A percentile compares a stretch with the other conserved stretches of the same genome.
phyloP scores from a whole-genome alignment of 2,329 filamentous ascomycete genomes.

The Phaeomoniella chlamydospora region DNA sequence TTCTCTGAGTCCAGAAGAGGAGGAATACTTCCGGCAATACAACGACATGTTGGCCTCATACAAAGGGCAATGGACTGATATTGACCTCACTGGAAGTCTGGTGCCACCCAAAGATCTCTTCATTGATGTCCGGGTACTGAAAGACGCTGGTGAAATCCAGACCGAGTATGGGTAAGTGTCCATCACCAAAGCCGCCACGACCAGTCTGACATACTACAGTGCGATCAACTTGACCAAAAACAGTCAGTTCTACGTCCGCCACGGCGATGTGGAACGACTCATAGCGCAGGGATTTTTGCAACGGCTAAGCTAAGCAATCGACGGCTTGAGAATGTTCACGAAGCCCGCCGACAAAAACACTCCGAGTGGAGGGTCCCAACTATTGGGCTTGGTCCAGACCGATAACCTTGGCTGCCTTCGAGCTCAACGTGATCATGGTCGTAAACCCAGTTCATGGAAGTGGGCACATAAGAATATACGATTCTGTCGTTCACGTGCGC shows the following conservation, averaged over 20 bases:
- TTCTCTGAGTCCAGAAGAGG: constrained; percentile 85
- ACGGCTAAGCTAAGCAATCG: constrained; percentile 54
- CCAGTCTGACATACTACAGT: constrained; percentile 28
- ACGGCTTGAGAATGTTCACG: neutral
- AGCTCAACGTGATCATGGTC: no score
- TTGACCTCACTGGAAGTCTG: constrained; percentile 85
- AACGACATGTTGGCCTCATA: constrained; percentile 86
- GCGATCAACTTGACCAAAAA: constrained; percentile 95
- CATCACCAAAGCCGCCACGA: neutral
- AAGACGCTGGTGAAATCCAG: constrained; percentile 95
- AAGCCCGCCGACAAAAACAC: constrained; percentile 1
- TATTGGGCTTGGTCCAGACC: no score
- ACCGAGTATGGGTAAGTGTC: constrained; percentile 83
- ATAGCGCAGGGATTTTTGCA: constrained; percentile 93
- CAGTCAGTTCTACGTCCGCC: constrained; percentile 92
- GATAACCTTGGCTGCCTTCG: no score
- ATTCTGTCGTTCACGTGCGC: no score
- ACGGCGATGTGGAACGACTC: constrained; percentile 86
- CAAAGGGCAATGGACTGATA: constrained; percentile 96
- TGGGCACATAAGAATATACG: no score
- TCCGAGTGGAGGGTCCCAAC: no score
- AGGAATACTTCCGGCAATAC: constrained; percentile 89
- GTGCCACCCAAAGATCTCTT: constrained; percentile 92
- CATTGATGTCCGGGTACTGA: constrained; percentile 89
- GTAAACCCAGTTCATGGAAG: no score